Evolutionary conservation across 352 stramenopile genomes (phyloP), one percentile per base, ranked within the genome.

Genomic region (Achlya hypogyna): DNA sequence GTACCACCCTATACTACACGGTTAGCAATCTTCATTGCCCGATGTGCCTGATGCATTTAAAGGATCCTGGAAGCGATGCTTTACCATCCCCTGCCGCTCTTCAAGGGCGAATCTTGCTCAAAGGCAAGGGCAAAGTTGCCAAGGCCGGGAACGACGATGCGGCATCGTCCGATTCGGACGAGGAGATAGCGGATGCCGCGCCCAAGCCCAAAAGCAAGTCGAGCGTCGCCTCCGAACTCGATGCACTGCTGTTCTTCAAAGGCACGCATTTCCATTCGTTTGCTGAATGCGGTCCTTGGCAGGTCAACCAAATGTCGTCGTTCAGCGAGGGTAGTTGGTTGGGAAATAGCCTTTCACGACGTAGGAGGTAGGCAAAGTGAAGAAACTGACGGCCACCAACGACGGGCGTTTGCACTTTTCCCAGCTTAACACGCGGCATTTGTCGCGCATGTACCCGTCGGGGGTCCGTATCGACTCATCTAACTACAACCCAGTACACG

Each of bases 401-500:
- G 40, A 67, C 31, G 10, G n/a, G 18, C 58, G 42, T n/a, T 27
- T 56, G 0, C 43, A 64, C n/a, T 43, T 69, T 12, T n/a, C 23
- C 27, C 53, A 38, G 29, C 65, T 69, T 27, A 62, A 69, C n/a
- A 72, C 90, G 71, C 74, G 71, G 5, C 81, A 95, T 62, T 82
- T 97, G 66, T 85, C 76, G 14, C 72, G 89, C 51, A 88, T 85
- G 1, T 97, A 96, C 76, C 89, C 89, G 18, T 82, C 77, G 5
- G 89, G 86, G 18, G 71, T 74, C 29, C 72, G 89, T 28, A 75
- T 96, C 23, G 84, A 96, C 76, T 95, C 84, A 2, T 86, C 75
- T 54, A 97, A 97, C 75, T 97, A 92, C 72, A 79, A 88, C 69
- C 89, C 89, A 4, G 73, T 88, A 45, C 63, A 86, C n/a, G 72